Conservation (phyloP, 192 early-diverging fungal genomes). For the Kappamyces sp. region DNA sequence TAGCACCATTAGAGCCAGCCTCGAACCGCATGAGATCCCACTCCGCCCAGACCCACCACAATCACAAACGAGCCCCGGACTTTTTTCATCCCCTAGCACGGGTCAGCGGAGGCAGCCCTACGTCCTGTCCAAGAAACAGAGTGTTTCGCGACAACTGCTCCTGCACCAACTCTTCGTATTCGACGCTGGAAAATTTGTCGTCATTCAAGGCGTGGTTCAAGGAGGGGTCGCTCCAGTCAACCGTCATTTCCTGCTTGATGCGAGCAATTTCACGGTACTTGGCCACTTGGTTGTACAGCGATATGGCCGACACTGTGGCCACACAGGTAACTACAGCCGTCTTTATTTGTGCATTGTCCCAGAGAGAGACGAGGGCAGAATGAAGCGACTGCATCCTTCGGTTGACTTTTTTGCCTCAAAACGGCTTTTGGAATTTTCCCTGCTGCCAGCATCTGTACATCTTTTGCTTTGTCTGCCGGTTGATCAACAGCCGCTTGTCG, state of each 20-base stretch:
- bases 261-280: too few species aligned
- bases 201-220: too few species aligned
- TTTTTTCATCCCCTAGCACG: constrained; percentile 61
- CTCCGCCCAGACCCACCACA: constrained; percentile 93
- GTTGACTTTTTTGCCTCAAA: too few species aligned
- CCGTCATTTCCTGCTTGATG: too few species aligned
- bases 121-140: constrained; percentile 80
- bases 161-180: constrained; percentile 62
- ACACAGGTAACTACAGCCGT: too few species aligned
- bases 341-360: too few species aligned
- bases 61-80: constrained; percentile 80
- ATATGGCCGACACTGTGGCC: too few species aligned
- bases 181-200: constrained; percentile 1
- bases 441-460: constrained; percentile 99
- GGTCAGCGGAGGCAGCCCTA: constrained; percentile 29
- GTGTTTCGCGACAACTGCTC: constrained; percentile 85
- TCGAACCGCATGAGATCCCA: constrained; percentile 49
- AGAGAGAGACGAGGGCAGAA: too few species aligned
- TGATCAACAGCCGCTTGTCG: constrained; percentile 88
- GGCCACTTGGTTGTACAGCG: too few species aligned
- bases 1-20: constrained; percentile 41
- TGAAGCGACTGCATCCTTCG: too few species aligned
- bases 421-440: constrained; percentile 89
- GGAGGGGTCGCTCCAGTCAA: too few species aligned
- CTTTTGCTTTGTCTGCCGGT: constrained; percentile 81